Evolutionary conservation across 345 rosid genomes (phyloP), one percentile per base, ranked within the genome.

Genomic region (Brassica incana): DNA sequence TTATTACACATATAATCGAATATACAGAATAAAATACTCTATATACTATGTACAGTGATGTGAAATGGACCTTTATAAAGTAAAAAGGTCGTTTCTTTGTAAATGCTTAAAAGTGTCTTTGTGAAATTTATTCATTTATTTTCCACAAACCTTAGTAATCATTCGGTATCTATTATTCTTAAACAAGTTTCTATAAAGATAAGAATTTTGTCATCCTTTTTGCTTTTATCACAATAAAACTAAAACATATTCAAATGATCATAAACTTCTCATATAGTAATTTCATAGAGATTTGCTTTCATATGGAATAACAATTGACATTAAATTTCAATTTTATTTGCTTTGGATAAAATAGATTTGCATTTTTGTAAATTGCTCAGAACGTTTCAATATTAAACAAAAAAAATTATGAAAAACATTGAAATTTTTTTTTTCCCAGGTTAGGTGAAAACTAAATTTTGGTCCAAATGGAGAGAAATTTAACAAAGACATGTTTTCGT

Each of bases 171-270:
- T 54, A 29, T 20, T 36, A 6, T 29, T 60, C 16, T 36, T 1
- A 8, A n/a, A 23, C 58, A 72, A 71, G 52, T 18, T 78, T 73
- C 72, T 72, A n/a, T 52, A 52, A n/a, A 48, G 6, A 52, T 52
- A 52, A 15, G 8, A 52, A 52, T n/a, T 52, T 52, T 52, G 58
- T 52, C 58, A 52, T 52, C 61, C 25, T 54, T 54, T 29, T 29
- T 29, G 32, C 5, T 29, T 29, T 54, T 16, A 54, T 52, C 59
- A 52, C 15, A 52, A 52, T 14, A 48, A 48, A 43, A 43, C 12
- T 48, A 52, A 2, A 8, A 45, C 9, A 50, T 33, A 36, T 63
- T 62, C 14, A 23, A 25, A 50, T 63, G 70, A 48, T 23, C 74
- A 69, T 23, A 18, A 35, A 15, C 20, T 52, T 52, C 6, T 2